Percentiles rank a stretch among this genome's conserved stretches.
Evolutionary conservation across 1,284 basidiomycete species (phyloP).

Genomic region (Volvariella volvacea): DNA sequence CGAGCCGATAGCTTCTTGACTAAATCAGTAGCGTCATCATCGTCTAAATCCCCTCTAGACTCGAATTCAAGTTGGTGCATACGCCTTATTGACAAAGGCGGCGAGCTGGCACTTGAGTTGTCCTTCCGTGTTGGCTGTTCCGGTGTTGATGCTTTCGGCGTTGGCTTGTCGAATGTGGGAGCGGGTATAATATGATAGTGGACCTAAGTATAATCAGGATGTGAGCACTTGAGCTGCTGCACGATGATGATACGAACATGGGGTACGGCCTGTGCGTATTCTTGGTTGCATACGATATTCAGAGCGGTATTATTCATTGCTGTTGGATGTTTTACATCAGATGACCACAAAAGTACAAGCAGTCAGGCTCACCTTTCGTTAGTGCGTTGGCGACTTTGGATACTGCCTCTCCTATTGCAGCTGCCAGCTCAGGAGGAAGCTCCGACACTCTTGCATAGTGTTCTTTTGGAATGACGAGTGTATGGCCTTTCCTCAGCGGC

Average conservation of each 20-base stretch:
- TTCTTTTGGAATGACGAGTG: slow-evolving; percentile 60
- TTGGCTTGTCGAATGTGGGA: slow-evolving; percentile 33
- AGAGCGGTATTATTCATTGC: slow-evolving; percentile 59
- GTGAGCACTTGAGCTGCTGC: not conserved
- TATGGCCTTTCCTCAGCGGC: slow-evolving; percentile 62
- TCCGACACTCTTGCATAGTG: slow-evolving; percentile 60
- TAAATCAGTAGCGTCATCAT: slow-evolving; percentile 46
- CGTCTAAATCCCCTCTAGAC: slow-evolving; percentile 48
- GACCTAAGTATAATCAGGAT: slow-evolving; percentile 36
- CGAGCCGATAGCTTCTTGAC: slow-evolving; percentile 38
- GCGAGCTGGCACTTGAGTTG: slow-evolving; percentile 12
- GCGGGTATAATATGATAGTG: slow-evolving; percentile 79
- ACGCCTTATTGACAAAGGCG: slow-evolving; percentile 33
- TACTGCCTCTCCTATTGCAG: slow-evolving; percentile 50
- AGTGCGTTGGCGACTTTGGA: slow-evolving; percentile 57
- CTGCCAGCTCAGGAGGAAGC: slow-evolving; percentile 53
- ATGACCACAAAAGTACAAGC: not conserved
- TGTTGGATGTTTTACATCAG: slow-evolving; percentile 17
- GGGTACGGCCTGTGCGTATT: slow-evolving; percentile 76
- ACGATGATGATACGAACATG: slow-evolving; percentile 42
- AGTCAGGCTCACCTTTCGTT: slow-evolving; percentile 41
- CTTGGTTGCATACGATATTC: slow-evolving; percentile 75
- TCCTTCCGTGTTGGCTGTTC: not conserved
- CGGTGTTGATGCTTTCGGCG: slow-evolving; percentile 3
- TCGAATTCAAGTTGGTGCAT: slow-evolving; percentile 57